Base-by-base conservation (phyloP, 192 early-diverging fungal genomes). In the Martensiomyces pterosporus region DNA sequence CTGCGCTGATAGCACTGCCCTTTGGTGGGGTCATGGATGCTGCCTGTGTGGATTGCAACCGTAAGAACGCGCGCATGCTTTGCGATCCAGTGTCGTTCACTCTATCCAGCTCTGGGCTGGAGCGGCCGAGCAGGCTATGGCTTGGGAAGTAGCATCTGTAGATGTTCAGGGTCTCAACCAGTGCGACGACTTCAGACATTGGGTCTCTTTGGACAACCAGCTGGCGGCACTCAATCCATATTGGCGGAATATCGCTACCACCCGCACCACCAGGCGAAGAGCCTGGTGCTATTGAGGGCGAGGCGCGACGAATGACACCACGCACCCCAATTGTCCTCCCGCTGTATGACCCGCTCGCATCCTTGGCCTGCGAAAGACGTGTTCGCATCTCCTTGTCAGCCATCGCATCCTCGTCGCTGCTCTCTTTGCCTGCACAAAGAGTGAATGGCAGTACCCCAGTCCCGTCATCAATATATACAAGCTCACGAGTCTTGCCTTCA, bases 221-320 rank as follows among this genome's bases (percentile, higher is more conserved):
- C 27, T 32, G 24, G 17, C 17, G 14, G 44, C 44, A 26, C 17
- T 32, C 25, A 46, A 46, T 33, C 44, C 44, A 46, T 16, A 9
- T 23, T 17, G 25, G 14, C 15, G 44, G 44, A 14, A 24, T 21
- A 5, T 15, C 13, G 9, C 13, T 7, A n/a, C n/a, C 42, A 2
- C 14, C 23, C 10, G 42, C 9, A n/a, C 4, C 22, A 26, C 4
- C 9, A 10, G 4, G 5, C 12, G 12, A 7, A 5, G 17, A 24
- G 3, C 26, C 23, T 24, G 14, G n/a, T n/a, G n/a, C n/a, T n/a
- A n/a, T n/a, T n/a, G n/a, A n/a, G n/a, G n/a, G n/a, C n/a, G n/a
- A n/a, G n/a, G n/a, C n/a, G n/a, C n/a, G n/a, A n/a, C n/a, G 23
- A 24, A 43, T 43, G 3, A 13, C 13, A 24, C 42, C 42, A 43